These are phyloP conservation scores for Tillandsia fasciculata DNA, from an alignment of 176 grass and related monocot species.

Conservation along the genomic window DNA sequence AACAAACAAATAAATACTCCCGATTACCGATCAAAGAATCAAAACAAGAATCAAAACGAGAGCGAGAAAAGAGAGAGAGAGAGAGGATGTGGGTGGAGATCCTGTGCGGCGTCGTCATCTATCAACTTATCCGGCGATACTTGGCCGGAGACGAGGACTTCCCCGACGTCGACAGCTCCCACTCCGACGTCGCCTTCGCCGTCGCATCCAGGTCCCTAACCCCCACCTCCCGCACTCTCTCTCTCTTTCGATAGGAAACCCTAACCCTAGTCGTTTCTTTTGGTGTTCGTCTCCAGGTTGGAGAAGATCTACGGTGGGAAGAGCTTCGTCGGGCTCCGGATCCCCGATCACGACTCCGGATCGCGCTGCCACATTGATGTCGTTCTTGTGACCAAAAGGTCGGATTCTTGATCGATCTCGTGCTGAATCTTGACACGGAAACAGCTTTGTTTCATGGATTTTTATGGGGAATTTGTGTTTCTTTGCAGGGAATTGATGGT, in stretches of 20 bases:
- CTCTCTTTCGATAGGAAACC: not conserved
- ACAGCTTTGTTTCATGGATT: not conserved
- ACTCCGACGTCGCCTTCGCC: constrained; percentile 58
- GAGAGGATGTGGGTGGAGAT: constrained; percentile 74
- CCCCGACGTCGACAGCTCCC: constrained; percentile 63
- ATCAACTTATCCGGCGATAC: constrained; percentile 48
- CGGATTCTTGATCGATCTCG: not conserved
- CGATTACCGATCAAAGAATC: too few species aligned
- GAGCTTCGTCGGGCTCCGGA: constrained; percentile 84
- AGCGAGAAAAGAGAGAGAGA: not conserved
- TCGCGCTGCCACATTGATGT: constrained; percentile 69
- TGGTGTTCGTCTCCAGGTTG: constrained; percentile 37
- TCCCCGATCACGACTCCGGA: constrained; percentile 76
- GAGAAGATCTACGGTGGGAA: constrained; percentile 76
- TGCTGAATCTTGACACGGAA: not conserved
- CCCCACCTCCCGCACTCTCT: not conserved
- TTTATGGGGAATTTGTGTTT: constrained; percentile 12
- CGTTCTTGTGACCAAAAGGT: constrained; percentile 72
- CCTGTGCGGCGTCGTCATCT: constrained; percentile 68
- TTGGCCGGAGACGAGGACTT: constrained; percentile 36
- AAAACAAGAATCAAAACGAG: too few species aligned
- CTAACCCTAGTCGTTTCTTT: not conserved
- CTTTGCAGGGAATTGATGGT: constrained; percentile 70
- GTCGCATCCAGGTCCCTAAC: constrained; percentile 48
- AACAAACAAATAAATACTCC: too few species aligned